Evolutionary conservation across 805 yeast species (phyloP).

Genomic region (Vanderwaltozyma polyspora): DNA sequence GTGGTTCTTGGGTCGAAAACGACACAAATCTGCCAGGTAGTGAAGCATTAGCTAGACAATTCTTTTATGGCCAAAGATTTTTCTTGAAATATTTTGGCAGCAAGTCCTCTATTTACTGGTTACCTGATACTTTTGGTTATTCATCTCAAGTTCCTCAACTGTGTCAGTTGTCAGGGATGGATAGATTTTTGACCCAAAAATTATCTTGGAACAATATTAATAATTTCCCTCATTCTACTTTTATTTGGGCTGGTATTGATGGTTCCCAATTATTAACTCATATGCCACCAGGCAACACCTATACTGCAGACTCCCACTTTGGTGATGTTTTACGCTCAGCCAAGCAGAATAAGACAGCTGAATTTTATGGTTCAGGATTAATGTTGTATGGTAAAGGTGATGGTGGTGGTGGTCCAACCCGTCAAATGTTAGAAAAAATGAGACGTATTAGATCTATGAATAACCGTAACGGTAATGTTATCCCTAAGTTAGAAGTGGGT

Average conservation of each 20-base stretch:
- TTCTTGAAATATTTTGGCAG: constrained; percentile 69
- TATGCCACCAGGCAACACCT: constrained; percentile 97
- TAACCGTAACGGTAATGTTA: constrained; percentile 56
- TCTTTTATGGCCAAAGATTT: constrained; percentile 80
- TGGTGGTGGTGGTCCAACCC: constrained; percentile 98
- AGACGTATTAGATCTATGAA: constrained; percentile 84
- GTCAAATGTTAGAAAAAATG: constrained; percentile 85
- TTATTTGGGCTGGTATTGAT: constrained; percentile 92
- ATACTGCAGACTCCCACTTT: constrained; percentile 85
- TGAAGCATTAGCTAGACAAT: constrained; percentile 81
- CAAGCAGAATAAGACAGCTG: constrained; percentile 71
- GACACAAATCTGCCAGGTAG: constrained; percentile 96
- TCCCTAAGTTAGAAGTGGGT: constrained; percentile 78
- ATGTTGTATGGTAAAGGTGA: constrained; percentile 89
- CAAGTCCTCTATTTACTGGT: constrained; percentile 74
- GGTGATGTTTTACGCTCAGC: constrained; percentile 83
- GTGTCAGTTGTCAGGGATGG: constrained; percentile 77
- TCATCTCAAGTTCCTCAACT: constrained; percentile 91
- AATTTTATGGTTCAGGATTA: constrained; percentile 70
- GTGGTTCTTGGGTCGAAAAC: constrained; percentile 97
- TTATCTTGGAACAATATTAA: constrained; percentile 95
- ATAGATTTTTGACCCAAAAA: constrained; percentile 82
- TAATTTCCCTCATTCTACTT: constrained; percentile 77
- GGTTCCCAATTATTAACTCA: constrained; percentile 89
- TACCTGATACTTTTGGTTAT: constrained; percentile 96